Evolutionary conservation across 805 yeast species (phyloP).

Genomic region (Cyberlindnera saturnus): DNA sequence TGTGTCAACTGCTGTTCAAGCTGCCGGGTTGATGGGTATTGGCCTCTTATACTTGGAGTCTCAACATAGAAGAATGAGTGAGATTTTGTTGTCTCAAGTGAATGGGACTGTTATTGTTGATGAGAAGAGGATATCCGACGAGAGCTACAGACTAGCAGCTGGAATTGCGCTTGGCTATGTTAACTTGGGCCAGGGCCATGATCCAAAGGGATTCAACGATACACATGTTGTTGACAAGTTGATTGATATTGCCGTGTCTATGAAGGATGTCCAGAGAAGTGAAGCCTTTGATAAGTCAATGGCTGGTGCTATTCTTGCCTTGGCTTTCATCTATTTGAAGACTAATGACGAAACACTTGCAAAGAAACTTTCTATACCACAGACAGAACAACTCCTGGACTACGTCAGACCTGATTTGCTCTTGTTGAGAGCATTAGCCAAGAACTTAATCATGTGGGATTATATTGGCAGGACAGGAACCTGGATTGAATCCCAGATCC

Average conservation of each 20-base stretch:
- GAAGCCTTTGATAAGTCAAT: constrained; percentile 56
- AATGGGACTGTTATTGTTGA: constrained; percentile 45
- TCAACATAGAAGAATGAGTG: constrained; percentile 83
- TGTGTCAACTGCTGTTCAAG: constrained; percentile 75
- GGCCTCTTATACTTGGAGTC: constrained; percentile 77
- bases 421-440: constrained; percentile 53
- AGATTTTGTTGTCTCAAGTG: constrained; percentile 66
- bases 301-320: constrained; percentile 70
- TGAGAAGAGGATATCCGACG: constrained; percentile 54
- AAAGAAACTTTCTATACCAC: constrained; percentile 52
- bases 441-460: constrained; percentile 21
- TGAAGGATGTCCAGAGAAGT: constrained; percentile 56
- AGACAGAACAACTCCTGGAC: constrained; percentile 50
- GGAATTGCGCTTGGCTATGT: constrained; percentile 85
- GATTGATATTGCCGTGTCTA: constrained; percentile 48
- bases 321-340: constrained; percentile 67
- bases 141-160: constrained; percentile 80
- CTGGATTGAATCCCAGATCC: constrained; percentile 40
- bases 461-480: constrained; percentile 8
- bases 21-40: constrained; percentile 87
- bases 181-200: constrained; percentile 71
- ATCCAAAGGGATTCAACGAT: constrained; percentile 52
- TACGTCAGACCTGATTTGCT: constrained; percentile 74
- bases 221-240: constrained; percentile 57
- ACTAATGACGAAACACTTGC: constrained; percentile 60